Base-by-base conservation (phyloP, 352 stramenopile species). In the Thalassiosira exigua region DNA sequence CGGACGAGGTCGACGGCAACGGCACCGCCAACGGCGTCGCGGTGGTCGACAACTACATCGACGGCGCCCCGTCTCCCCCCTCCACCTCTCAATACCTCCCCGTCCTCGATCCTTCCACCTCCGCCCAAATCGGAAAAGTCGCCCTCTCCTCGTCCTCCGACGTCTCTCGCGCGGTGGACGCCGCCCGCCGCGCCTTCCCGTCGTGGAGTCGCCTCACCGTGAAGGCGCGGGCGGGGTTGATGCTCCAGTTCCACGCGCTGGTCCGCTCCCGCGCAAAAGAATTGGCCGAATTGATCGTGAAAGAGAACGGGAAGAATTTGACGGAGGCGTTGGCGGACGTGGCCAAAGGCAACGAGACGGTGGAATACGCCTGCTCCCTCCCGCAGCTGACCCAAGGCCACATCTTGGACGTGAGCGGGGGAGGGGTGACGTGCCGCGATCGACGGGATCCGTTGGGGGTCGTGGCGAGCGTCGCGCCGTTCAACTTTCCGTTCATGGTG, bases 251-350 rank as follows among this genome's bases (percentile, higher is more conserved):
- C 69, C 96, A 99, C 81, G 76, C 95, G 24, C 86, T 99, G 2
- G 92, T 99, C 54, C 60, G 89, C 24, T 53, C 94, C 59, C 89
- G 98, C 79, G 88, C 96, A n/a, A 75, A 92, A 36, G 94, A 98
- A 70, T 81, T 99, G 48, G 96, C 96, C 4, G 86, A 95, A 27
- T 75, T 98, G 4, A 97, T 99, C 59, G 96, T 98, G 12, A 77
- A 87, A 17, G 97, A 99, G 86, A 98, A 97, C 62, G 97, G 97
- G 19, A 99, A 99, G 86, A 99, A 98, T 87, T 95, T 97, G 24
- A 96, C 95, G 30, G 97, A 99, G 83, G 96, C 96, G 21, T 86
- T 98, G 39, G 97, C 97, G 3, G 97, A 96, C 79, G 95, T 99
- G 9, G 86, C 97, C 46, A 99, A 99, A 85, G 97, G 96, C 17